Evolutionary conservation across 2,329 filamentous ascomycete species (phyloP), one percentile per base, ranked within the genome.

Genomic region (Metarhizium guizhouense): DNA sequence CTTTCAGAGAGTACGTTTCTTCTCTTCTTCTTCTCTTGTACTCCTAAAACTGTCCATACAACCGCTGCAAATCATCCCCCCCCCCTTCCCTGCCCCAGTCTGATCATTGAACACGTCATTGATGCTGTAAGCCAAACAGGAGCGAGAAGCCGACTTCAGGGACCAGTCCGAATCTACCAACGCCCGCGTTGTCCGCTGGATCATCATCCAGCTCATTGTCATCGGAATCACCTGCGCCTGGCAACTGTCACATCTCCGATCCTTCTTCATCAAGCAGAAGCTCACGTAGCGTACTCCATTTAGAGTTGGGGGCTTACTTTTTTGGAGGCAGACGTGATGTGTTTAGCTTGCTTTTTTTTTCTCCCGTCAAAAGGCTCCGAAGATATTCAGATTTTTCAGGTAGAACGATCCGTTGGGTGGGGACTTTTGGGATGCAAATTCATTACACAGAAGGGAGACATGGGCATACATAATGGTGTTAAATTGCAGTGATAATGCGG

Each of bases 231-330:
- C 94, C 38, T 99, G 94, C 75, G 89, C 90, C 59, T 99, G 94
- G 94, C 94, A 99, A 74, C 79, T 99, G 50, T 95, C 91, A 54
- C 93, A 99, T 74, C 81, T 99, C 65, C 83, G 94, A 64, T 88
- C 89, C 50, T 99, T 99, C 82, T 99, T 99, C 78, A 99, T 99
- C 79, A 99, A 99, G 82, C 93, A 97, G 79, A 99, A 99, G 82
- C 85, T 99, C 71, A 97, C 94, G 58, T 99, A 53, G 56, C 6
- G 10, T 16, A 18, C 48, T 20, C 38, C 10, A 4, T 36, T 51
- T 53, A 38, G 51, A 49, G 59, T 55, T 42, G 47, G 43, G 47
- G 13, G 7, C 25, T 18, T 49, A 4, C 25, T 25, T 25, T 25
- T 25, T 16, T 5, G 16, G 16, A 18, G 6, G 42, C 18, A 43